Evolutionary conservation across 176 grass and related monocot species (phyloP).

Genomic region (Ensete glaucum): DNA sequence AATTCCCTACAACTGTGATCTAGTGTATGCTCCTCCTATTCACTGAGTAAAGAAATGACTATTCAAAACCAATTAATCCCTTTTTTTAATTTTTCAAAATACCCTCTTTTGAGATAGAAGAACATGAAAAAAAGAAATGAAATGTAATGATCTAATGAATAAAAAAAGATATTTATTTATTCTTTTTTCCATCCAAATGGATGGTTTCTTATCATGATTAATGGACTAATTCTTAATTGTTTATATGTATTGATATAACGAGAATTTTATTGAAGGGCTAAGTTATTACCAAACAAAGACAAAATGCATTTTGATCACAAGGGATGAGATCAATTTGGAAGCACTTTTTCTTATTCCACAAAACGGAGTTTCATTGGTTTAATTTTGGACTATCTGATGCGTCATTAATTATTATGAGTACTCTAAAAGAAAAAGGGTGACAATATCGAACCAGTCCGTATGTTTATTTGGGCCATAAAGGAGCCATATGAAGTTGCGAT

Average conservation of each 20-base stretch:
- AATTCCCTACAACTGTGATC: background rate
- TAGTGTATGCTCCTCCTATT: background rate
- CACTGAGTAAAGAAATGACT: too few relatives aligned
- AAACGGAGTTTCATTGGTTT: background rate
- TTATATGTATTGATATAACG: too few relatives aligned
- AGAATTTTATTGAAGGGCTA: background rate
- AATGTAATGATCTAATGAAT: background rate
- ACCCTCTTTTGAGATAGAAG: background rate
- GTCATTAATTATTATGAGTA: too few relatives aligned
- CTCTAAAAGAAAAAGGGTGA: background rate
- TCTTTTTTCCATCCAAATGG: background rate
- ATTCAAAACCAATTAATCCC: background rate
- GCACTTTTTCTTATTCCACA: background rate
- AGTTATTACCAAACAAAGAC: background rate
- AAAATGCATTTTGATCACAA: background rate
- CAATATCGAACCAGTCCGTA: background rate
- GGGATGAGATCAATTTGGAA: background rate
- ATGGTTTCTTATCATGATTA: too few relatives aligned
- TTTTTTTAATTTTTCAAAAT: background rate
- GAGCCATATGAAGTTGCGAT: slow-evolving; percentile 8
- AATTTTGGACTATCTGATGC: background rate
- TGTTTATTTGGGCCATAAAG: slow-evolving; percentile 2
- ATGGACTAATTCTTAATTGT: background rate
- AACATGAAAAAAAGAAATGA: background rate
- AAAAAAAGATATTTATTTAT: slow-evolving; percentile 1